Percentiles rank a stretch among this genome's conserved stretches.
Conservation (phyloP, 2,329 filamentous ascomycete genomes). For the Xylaria arbuscula region DNA sequence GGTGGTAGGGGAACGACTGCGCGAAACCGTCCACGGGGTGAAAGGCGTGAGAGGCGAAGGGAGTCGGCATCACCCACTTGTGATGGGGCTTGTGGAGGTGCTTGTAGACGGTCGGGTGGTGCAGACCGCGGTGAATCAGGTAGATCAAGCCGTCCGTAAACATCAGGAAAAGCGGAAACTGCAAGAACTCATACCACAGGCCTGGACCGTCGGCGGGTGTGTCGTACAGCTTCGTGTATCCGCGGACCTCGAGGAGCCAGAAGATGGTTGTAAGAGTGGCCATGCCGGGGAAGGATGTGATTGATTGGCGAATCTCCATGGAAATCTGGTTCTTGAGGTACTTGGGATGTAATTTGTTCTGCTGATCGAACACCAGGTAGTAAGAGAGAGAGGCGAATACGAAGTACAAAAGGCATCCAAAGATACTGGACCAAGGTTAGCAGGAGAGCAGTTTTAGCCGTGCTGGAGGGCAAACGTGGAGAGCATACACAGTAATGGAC, state of each 20-base stretch:
- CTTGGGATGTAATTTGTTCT: slow-evolving; percentile 87
- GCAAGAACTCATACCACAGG: slow-evolving; percentile 78
- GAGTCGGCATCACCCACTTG: slow-evolving; percentile 99
- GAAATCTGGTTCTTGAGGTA: slow-evolving; percentile 94
- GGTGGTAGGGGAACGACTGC: slow-evolving; percentile 90
- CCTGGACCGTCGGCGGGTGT: slow-evolving; percentile 79
- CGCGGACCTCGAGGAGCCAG: slow-evolving; percentile 85
- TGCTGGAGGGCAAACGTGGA: slow-evolving; percentile 29
- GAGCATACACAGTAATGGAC: slow-evolving; percentile 82
- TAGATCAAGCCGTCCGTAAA: slow-evolving; percentile 85
- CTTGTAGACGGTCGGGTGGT: slow-evolving; percentile 83
- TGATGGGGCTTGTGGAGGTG: slow-evolving; percentile 95
- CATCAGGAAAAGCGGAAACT: slow-evolving; percentile 83
- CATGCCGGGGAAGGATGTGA: slow-evolving; percentile 82
- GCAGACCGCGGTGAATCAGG: slow-evolving; percentile 80
- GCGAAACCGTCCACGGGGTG: slow-evolving; percentile 92
- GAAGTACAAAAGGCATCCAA: slow-evolving; percentile 87
- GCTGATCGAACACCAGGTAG: slow-evolving; percentile 90
- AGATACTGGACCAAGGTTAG: slow-evolving; percentile 70
- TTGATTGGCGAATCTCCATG: slow-evolving; percentile 85
- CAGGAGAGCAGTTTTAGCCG: not conserved
- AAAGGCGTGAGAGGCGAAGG: slow-evolving; percentile 92
- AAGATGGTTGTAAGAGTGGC: slow-evolving; percentile 81
- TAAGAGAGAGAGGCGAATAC: slow-evolving; percentile 85
- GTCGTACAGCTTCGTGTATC: slow-evolving; percentile 90